Conservation (phyloP, 106 monocot species). For the Apostasia ramifera region DNA sequence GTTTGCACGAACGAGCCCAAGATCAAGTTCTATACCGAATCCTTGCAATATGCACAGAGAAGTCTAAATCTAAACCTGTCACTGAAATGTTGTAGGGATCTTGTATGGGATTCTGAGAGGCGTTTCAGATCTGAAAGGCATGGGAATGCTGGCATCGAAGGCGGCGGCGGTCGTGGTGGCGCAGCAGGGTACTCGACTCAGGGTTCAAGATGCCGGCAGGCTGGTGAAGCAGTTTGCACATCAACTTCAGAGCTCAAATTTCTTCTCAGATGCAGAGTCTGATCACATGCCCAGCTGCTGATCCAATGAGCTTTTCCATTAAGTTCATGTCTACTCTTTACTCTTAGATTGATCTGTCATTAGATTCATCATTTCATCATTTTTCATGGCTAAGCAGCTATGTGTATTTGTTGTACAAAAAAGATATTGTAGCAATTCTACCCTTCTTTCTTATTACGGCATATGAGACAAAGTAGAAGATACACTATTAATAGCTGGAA, state of each 20-base stretch:
- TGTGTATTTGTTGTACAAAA: too few species aligned
- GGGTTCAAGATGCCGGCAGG: slow-evolving; percentile 61
- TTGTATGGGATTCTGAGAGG: slow-evolving; percentile 78
- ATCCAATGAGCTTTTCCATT: background rate
- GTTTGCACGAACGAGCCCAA: too few species aligned
- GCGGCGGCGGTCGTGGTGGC: slow-evolving; percentile 85
- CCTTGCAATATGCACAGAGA: too few species aligned
- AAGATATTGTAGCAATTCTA: too few species aligned
- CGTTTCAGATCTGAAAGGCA: slow-evolving; percentile 74
- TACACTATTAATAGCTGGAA: too few species aligned
- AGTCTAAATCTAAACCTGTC: background rate
- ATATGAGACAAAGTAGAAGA: too few species aligned
- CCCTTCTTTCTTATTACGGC: too few species aligned
- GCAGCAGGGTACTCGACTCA: slow-evolving; percentile 86
- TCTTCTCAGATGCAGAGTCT: slow-evolving; percentile 33
- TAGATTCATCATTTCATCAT: too few species aligned
- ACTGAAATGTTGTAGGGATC: slow-evolving; percentile 24
- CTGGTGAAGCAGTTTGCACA: slow-evolving; percentile 49
- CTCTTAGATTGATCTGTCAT: too few species aligned
- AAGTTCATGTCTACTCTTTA: background rate
- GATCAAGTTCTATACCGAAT: too few species aligned
- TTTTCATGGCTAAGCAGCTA: too few species aligned
- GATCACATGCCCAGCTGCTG: slow-evolving; percentile 30
- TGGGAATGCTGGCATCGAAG: slow-evolving; percentile 73
- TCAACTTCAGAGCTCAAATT: slow-evolving; percentile 43